phyloP scores from a whole-genome alignment of 352 stramenopile genomes.

The Peronospora belbahrii region DNA sequence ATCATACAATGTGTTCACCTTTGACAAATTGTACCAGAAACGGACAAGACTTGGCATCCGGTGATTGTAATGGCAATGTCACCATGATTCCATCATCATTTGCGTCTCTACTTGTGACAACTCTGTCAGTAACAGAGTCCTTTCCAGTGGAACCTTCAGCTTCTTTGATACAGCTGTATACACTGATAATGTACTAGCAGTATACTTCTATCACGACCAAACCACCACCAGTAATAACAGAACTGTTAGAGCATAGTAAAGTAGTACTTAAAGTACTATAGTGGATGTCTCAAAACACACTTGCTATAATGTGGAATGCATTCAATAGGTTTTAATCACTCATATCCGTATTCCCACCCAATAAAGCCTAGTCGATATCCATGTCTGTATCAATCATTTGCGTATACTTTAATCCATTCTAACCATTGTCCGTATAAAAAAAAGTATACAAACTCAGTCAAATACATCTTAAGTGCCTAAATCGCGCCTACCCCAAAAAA shows the following conservation, averaged over 20 bases:
- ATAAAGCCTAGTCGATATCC: conserved; percentile 32
- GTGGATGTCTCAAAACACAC: too few relatives aligned
- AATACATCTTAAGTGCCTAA: conserved; percentile 23
- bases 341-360: conserved; percentile 5
- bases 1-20: conserved; percentile 3
- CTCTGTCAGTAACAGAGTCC: conserved; percentile 28
- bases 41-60: not conserved
- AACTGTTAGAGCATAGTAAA: not conserved
- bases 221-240: too few relatives aligned
- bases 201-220: conserved; percentile 8
- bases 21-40: conserved; percentile 15
- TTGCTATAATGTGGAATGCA: conserved; percentile 16
- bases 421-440: too few relatives aligned
- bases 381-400: conserved; percentile 21
- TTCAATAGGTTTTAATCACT: conserved; percentile 4
- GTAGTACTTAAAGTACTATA: not conserved
- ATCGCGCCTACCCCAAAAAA: conserved; percentile 11
- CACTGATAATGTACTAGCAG: not conserved
- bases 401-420: too few relatives aligned
- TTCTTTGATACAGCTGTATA: conserved; percentile 12
- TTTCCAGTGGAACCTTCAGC: conserved; percentile 18
- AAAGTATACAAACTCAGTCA: too few relatives aligned
- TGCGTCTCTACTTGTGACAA: not conserved
- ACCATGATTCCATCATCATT: conserved; percentile 6
- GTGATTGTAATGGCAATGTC: conserved; percentile 2